Conservation (phyloP, 768 basidiomycete species). For the Piloderma croceum region DNA sequence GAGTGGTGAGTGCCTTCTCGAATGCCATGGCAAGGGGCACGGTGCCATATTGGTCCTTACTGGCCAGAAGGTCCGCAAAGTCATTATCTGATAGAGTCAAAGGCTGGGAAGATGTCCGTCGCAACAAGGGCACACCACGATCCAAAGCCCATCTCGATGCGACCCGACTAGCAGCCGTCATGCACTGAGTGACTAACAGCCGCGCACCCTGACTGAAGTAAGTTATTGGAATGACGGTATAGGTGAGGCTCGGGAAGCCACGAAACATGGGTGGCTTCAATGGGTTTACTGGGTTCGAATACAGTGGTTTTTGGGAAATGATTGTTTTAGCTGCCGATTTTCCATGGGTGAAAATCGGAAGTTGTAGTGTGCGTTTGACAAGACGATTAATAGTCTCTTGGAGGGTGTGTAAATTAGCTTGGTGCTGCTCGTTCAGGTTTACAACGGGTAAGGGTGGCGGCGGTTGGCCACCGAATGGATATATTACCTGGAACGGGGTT, state of each 20-base stretch:
- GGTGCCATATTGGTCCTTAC: slow-evolving; percentile 41
- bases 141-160: slow-evolving; percentile 69
- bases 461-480: slow-evolving; percentile 41
- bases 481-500: slow-evolving; percentile 7
- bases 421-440: slow-evolving; percentile 16
- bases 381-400: slow-evolving; percentile 3
- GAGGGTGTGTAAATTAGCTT: slow-evolving; percentile 25
- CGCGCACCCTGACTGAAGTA: slow-evolving; percentile 38
- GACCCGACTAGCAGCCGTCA: slow-evolving; percentile 73
- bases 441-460: slow-evolving; percentile 1
- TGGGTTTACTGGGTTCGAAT: slow-evolving; percentile 24
- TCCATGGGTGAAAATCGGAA: slow-evolving; percentile 19
- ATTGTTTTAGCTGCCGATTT: slow-evolving; percentile 23
- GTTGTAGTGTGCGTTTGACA: slow-evolving; percentile 13
- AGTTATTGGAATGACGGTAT: slow-evolving; percentile 31
- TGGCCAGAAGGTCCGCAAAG: slow-evolving; percentile 41
- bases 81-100: slow-evolving; percentile 26
- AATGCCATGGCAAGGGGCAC: slow-evolving; percentile 36
- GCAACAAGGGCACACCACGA: slow-evolving; percentile 54
- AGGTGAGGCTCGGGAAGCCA: slow-evolving; percentile 50
- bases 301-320: slow-evolving; percentile 25
- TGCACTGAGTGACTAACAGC: slow-evolving; percentile 66
- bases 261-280: slow-evolving; percentile 29
- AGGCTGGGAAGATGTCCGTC: slow-evolving; percentile 41
- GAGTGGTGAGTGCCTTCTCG: slow-evolving; percentile 26